A percentile compares a stretch with the other conserved stretches of the same genome.
Conservation (phyloP, 768 basidiomycete genomes). For the Pulveroboletus sp. region DNA sequence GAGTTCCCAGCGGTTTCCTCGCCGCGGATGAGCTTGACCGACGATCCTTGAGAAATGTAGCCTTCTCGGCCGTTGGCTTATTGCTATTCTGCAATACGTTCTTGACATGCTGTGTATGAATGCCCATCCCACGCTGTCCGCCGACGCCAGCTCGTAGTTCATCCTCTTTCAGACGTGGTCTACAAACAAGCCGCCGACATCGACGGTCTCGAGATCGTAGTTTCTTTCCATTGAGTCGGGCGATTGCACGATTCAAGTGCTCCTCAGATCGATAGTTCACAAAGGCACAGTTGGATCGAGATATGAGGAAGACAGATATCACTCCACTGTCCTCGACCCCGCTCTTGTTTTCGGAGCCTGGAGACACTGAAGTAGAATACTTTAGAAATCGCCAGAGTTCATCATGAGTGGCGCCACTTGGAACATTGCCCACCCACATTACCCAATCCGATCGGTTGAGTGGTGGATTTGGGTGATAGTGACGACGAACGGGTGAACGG, state of each 20-base stretch:
- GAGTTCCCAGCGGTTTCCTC: conserved; percentile 16
- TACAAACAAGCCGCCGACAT: conserved; percentile 78
- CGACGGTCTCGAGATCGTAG: conserved; percentile 67
- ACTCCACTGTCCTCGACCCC: conserved; percentile 45
- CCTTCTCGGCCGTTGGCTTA: background rate
- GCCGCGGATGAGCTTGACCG: background rate
- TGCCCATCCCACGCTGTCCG: conserved; percentile 78
- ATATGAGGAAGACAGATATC: conserved; percentile 84
- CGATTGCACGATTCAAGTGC: conserved; percentile 62
- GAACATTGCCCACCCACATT: conserved; percentile 96
- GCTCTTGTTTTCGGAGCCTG: background rate
- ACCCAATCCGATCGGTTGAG: conserved; percentile 84
- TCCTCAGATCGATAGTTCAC: conserved; percentile 74
- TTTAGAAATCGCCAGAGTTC: conserved; percentile 87
- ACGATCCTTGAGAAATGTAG: background rate
- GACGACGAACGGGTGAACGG: conserved; percentile 39
- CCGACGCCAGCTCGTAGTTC: conserved; percentile 89
- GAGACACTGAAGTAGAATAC: conserved; percentile 18
- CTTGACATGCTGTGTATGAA: conserved; percentile 81
- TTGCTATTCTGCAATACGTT: conserved; percentile 14
- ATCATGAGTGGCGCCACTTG: conserved; percentile 73
- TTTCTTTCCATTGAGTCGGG: conserved; percentile 63
- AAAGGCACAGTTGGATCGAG: conserved; percentile 93
- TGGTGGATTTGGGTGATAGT: conserved; percentile 69
- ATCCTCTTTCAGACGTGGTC: conserved; percentile 74